phyloP scores from a whole-genome alignment of 208 protist genomes.

The Kentomonas sorsogonicus region DNA sequence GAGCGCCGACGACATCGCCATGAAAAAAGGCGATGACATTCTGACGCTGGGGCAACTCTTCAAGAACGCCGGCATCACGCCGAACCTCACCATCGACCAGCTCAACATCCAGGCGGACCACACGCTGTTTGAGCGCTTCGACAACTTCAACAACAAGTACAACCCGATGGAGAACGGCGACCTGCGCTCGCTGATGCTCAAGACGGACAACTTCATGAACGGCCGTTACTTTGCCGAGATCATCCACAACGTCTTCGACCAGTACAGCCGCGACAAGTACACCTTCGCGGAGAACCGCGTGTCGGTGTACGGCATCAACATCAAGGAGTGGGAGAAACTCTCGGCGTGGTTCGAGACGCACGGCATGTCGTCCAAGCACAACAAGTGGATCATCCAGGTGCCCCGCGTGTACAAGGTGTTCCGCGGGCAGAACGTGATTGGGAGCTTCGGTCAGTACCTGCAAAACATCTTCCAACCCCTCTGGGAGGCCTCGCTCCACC shows the following conservation, averaged over 20 bases:
- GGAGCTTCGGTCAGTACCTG: conserved; percentile 95
- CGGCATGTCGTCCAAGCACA: conserved; percentile 93
- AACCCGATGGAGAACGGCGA: conserved; percentile 94
- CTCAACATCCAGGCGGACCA: conserved; percentile 95
- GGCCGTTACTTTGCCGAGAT: conserved; percentile 97
- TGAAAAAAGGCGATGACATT: conserved; percentile 76
- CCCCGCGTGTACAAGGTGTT: conserved; percentile 95
- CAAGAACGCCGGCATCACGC: conserved; percentile 79
- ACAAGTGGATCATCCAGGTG: conserved; percentile 98
- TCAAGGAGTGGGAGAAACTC: conserved; percentile 95
- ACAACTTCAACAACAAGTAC: conserved; percentile 99
- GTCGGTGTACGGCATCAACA: conserved; percentile 89
- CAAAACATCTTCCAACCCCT: conserved; percentile 98
- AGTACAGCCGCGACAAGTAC: conserved; percentile 95
- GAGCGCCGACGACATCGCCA: conserved; percentile 90
- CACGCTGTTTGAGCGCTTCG: conserved; percentile 97
- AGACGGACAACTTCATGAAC: conserved; percentile 98
- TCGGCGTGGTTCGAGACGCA: conserved; percentile 95
- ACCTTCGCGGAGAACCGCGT: conserved; percentile 93
- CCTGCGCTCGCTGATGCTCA: conserved; percentile 96
- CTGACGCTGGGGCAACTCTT: conserved; percentile 85
- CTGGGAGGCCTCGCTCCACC: conserved; percentile 97
- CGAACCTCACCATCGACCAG: conserved; percentile 93
- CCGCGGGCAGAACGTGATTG: conserved; percentile 83
- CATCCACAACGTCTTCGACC: conserved; percentile 92